These are phyloP conservation scores for Boechera divaricarpa DNA, from an alignment of 345 rosid genomes.

Conservation along the genomic window DNA sequence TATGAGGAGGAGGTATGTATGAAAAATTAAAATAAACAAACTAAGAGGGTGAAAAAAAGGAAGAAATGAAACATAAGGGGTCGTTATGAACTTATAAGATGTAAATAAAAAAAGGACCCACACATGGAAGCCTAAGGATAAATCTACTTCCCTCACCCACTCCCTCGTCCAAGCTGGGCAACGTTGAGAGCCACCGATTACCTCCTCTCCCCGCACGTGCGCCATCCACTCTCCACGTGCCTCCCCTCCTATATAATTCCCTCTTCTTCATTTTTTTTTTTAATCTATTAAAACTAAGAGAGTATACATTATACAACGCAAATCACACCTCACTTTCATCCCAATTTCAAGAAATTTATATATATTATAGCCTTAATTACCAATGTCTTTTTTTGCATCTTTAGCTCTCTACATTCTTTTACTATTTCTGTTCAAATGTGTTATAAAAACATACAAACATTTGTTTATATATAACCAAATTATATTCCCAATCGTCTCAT, in stretches of 20 bases:
- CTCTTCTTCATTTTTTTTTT: no score
- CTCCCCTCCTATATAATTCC: neutral
- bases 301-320: neutral
- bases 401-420: no score
- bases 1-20: neutral
- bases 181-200: conserved; percentile 46
- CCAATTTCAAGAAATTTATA: neutral
- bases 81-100: conserved; percentile 31
- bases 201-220: conserved; percentile 47
- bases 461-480: neutral
- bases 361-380: no score
- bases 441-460: neutral
- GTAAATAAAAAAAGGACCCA: conserved; percentile 29
- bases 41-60: conserved; percentile 9
- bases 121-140: conserved; percentile 49
- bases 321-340: neutral
- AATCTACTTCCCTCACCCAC: conserved; percentile 36
- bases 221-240: conserved; percentile 54
- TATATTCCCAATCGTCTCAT: neutral
- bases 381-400: no score
- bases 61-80: conserved; percentile 11
- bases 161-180: conserved; percentile 46
- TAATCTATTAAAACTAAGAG: no score
- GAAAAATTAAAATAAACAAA: neutral
- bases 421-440: no score